These are phyloP conservation scores for Leccinum obscurum DNA, from an alignment of 768 basidiomycete genomes.

Conservation along the genomic window DNA sequence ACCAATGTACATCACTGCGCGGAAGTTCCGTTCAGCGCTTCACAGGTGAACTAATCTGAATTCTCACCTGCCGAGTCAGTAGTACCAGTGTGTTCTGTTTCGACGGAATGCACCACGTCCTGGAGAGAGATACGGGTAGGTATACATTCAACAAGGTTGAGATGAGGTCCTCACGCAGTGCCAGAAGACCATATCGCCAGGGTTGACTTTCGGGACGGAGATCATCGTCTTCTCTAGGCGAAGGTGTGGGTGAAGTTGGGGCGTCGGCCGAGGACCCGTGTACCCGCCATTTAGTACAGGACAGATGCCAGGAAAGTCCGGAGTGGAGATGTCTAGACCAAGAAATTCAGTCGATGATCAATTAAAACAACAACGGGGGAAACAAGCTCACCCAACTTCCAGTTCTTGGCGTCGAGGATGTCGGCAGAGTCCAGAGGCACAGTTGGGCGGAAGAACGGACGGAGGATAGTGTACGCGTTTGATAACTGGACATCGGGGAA, in stretches of 20 bases:
- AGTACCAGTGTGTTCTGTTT: conserved; percentile 50
- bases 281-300: conserved; percentile 21
- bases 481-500: conserved; percentile 66
- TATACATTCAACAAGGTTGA: not conserved
- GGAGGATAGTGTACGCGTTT: conserved; percentile 70
- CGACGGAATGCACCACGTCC: conserved; percentile 50
- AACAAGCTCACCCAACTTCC: conserved; percentile 46
- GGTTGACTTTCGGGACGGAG: conserved; percentile 66
- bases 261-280: conserved; percentile 48
- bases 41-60: not conserved
- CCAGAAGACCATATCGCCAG: conserved; percentile 82
- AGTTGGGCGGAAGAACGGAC: conserved; percentile 70
- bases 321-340: conserved; percentile 42
- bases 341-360: conserved; percentile 12
- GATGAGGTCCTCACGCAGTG: conserved; percentile 48
- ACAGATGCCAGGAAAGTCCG: conserved; percentile 55
- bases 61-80: conserved; percentile 55
- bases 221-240: conserved; percentile 64
- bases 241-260: conserved; percentile 66
- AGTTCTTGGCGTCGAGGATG: conserved; percentile 50
- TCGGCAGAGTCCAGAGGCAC: conserved; percentile 41
- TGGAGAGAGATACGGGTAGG: conserved; percentile 18
- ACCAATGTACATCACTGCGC: conserved; percentile 74
- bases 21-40: not conserved
- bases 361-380: conserved; percentile 18